Percentiles rank a stretch among this genome's conserved stretches.
phyloP scores from a whole-genome alignment of 1,284 basidiomycete genomes.

The Singerocomus inundabilis region DNA sequence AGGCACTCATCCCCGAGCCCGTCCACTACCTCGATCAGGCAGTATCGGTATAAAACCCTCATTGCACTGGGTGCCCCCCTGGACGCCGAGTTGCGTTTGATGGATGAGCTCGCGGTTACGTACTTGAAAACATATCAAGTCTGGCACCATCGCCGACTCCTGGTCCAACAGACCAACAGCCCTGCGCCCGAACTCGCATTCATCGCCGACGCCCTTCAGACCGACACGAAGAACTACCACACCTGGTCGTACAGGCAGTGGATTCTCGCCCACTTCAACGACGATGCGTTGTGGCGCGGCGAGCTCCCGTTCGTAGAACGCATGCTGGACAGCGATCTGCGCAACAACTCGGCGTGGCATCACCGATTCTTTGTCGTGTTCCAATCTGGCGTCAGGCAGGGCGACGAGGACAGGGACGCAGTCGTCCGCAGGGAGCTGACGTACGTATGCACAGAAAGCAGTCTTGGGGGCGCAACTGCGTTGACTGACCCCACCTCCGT shows the following conservation, averaged over 20 bases:
- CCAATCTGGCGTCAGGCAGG: constrained; percentile 57
- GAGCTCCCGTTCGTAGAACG: constrained; percentile 79
- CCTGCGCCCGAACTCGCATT: constrained; percentile 74
- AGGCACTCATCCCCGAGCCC: background rate
- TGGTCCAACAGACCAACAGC: constrained; percentile 59
- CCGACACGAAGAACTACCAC: constrained; percentile 92
- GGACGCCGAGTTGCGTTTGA: constrained; percentile 71
- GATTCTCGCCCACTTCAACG: constrained; percentile 80
- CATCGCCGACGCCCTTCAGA: constrained; percentile 65
- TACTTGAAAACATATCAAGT: constrained; percentile 95
- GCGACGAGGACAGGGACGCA: constrained; percentile 56
- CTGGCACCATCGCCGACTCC: constrained; percentile 92
- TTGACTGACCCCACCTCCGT: constrained; percentile 6
- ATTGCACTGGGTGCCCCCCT: constrained; percentile 65
- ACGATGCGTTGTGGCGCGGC: constrained; percentile 68
- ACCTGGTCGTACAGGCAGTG: constrained; percentile 96
- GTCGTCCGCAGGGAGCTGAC: constrained; percentile 65
- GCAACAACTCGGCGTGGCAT: constrained; percentile 99
- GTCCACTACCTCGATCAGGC: constrained; percentile 52
- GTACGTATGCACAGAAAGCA: constrained; percentile 43
- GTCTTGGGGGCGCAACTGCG: constrained; percentile 1
- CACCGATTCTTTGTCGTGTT: constrained; percentile 96
- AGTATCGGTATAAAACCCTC: constrained; percentile 87
- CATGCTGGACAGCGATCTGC: constrained; percentile 75
- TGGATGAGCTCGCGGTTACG: constrained; percentile 80